A percentile compares a stretch with the other conserved stretches of the same genome.
Evolutionary conservation across 805 yeast genomes (phyloP).

Genomic region (Wickerhamomyces queroliae): DNA sequence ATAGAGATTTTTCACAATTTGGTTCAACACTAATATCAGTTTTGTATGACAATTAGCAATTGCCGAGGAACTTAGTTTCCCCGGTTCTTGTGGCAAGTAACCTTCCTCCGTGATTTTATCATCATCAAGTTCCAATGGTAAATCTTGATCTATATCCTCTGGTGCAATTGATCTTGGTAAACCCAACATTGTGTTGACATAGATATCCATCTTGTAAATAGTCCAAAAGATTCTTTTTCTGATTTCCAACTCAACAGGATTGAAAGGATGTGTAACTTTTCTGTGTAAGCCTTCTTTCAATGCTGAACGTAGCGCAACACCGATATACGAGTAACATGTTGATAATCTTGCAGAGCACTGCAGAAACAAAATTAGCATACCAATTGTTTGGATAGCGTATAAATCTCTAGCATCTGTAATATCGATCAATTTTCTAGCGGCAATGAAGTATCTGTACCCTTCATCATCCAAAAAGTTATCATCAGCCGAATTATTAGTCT

Average conservation of each 20-base stretch:
- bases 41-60: conserved; percentile 85
- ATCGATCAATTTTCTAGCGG: conserved; percentile 79
- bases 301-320: conserved; percentile 83
- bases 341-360: conserved; percentile 88
- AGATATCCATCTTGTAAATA: conserved; percentile 84
- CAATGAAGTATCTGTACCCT: conserved; percentile 79
- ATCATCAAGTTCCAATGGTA: conserved; percentile 82
- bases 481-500: conserved; percentile 24
- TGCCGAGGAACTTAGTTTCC: conserved; percentile 60
- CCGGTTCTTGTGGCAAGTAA: conserved; percentile 42
- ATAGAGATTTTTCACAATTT: conserved; percentile 62
- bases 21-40: conserved; percentile 61
- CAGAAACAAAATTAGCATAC: conserved; percentile 78
- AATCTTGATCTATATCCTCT: conserved; percentile 81
- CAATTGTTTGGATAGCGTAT: conserved; percentile 77
- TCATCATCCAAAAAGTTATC: conserved; percentile 52
- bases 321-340: conserved; percentile 87
- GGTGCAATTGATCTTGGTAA: conserved; percentile 72
- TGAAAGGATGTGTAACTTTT: conserved; percentile 50
- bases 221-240: conserved; percentile 87
- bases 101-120: conserved; percentile 73
- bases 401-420: conserved; percentile 82
- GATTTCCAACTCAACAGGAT: conserved; percentile 77
- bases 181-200: conserved; percentile 82
- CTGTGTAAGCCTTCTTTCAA: conserved; percentile 82